Evolutionary conservation across 495 filamentous ascomycete species (phyloP).

Genomic region (Amphirosellinia nigrospora): DNA sequence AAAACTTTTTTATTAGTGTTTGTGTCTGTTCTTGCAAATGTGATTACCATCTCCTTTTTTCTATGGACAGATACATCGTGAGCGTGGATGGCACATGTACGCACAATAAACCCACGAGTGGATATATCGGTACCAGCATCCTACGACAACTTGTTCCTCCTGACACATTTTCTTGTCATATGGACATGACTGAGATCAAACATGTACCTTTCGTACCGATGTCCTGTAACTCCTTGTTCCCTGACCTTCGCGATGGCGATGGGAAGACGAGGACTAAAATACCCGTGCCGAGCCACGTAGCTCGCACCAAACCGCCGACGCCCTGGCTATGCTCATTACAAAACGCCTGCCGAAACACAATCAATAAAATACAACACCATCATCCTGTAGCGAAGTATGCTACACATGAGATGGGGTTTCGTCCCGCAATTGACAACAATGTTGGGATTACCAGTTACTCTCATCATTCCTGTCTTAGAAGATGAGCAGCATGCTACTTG

Average conservation of each 20-base stretch:
- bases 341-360: too few species aligned
- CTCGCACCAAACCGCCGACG: not conserved
- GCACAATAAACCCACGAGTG: not conserved
- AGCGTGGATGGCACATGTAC: not conserved
- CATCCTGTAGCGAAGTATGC: not conserved
- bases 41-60: too few species aligned
- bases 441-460: not conserved
- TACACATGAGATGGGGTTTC: too few species aligned
- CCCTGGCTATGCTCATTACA: conserved; percentile 3
- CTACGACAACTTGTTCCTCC: not conserved
- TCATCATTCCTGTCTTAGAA: not conserved
- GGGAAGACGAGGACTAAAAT: not conserved
- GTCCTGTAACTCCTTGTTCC: not conserved
- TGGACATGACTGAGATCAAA: not conserved
- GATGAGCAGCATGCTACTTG: not conserved
- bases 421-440: not conserved
- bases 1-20: not conserved
- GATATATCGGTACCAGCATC: not conserved
- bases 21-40: not conserved
- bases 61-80: not conserved
- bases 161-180: not conserved
- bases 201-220: not conserved
- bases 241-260: not conserved
- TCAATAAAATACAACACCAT: conserved; percentile 9
- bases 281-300: not conserved